phyloP scores from a whole-genome alignment of 805 yeast genomes.

The Tetrapisispora taiwanensis region DNA sequence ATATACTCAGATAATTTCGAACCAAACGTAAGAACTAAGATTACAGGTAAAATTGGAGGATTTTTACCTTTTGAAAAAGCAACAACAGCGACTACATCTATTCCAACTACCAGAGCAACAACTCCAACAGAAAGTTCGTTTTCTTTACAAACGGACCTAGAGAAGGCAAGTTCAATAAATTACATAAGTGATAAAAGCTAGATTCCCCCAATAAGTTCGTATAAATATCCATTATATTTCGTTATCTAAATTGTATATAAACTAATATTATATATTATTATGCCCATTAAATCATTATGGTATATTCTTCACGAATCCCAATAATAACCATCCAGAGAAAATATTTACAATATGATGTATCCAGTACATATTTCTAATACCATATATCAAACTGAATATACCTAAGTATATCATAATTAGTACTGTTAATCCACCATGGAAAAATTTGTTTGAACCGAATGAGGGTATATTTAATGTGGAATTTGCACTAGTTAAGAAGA shows the following conservation, averaged over 20 bases:
- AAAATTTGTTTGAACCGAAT: conserved; percentile 10
- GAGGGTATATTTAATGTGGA: conserved; percentile 40
- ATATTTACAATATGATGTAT: conserved; percentile 67
- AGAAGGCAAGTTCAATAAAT: neutral
- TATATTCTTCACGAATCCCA: neutral
- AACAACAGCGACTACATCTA: too few relatives aligned
- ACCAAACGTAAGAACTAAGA: conserved; percentile 1
- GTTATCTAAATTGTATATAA: conserved; percentile 1
- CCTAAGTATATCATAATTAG: conserved; percentile 42
- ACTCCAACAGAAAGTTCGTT: neutral
- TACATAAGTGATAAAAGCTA: neutral
- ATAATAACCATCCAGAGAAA: conserved; percentile 35
- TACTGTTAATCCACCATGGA: conserved; percentile 28
- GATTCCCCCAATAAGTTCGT: neutral
- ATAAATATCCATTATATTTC: neutral
- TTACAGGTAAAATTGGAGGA: conserved; percentile 4
- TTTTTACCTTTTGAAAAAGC: conserved; percentile 8
- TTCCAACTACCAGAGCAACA: neutral
- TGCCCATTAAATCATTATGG: neutral
- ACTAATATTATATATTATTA: conserved; percentile 4
- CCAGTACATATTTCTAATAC: conserved; percentile 77
- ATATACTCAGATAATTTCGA: neutral
- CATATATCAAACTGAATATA: conserved; percentile 58
- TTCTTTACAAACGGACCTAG: neutral
- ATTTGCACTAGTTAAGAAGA: conserved; percentile 47